phyloP scores from a whole-genome alignment of 306 rosid genomes.

The Glycine tomentella region DNA sequence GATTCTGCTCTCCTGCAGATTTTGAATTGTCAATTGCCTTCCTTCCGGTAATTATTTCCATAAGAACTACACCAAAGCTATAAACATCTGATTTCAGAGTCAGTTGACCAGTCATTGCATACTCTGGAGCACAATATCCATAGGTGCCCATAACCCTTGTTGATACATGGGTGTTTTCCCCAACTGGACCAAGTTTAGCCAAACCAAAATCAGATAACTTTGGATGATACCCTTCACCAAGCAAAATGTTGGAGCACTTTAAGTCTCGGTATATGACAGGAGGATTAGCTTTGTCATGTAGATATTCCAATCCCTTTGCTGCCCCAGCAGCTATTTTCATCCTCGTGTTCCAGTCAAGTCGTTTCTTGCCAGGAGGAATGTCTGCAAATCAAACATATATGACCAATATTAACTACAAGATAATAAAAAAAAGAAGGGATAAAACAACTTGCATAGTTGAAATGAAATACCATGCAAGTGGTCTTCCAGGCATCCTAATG shows the following conservation, averaged over 20 bases:
- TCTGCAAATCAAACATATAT: conserved; percentile 62
- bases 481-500: conserved; percentile 88
- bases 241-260: conserved; percentile 95
- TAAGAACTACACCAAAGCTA: conserved; percentile 95
- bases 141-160: conserved; percentile 99
- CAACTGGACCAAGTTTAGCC: conserved; percentile 97
- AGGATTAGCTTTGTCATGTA: conserved; percentile 93
- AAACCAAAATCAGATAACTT: conserved; percentile 95
- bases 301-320: conserved; percentile 90
- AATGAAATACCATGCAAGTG: conserved; percentile 79
- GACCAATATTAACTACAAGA: conserved; percentile 21
- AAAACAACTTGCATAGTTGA: conserved; percentile 9
- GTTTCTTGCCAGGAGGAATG: conserved; percentile 71
- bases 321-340: conserved; percentile 98
- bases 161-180: conserved; percentile 95
- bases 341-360: conserved; percentile 85
- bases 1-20: conserved; percentile 90
- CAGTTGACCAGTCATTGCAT: conserved; percentile 94
- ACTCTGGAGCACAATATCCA: conserved; percentile 98
- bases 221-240: conserved; percentile 84
- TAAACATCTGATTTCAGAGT: conserved; percentile 93
- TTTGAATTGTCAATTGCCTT: conserved; percentile 82
- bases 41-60: conserved; percentile 96
- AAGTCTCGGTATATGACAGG: conserved; percentile 94
- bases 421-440: background rate